Base-by-base conservation (phyloP, 495 filamentous ascomycete genomes). In the Penicillium flavigenum region DNA sequence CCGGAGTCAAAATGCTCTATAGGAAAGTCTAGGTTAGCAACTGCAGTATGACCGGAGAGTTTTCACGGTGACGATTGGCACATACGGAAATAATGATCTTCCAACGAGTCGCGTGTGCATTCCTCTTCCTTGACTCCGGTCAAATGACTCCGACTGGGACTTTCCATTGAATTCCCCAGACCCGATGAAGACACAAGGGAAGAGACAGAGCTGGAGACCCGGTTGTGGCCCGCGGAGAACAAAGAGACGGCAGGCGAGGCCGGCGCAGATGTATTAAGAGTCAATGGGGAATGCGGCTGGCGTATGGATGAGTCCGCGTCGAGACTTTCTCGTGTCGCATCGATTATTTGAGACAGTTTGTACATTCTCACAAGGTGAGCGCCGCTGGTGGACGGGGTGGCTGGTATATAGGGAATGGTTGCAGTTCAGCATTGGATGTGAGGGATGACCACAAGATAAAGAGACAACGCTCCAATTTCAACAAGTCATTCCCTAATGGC, bases 201-300 rank as follows among this genome's bases (percentile, higher is more conserved):
- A 1, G 85, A 87, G 49, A 71, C 80, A 6, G 85, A 86, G 69
- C 85, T 88, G 3, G 76, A 79, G 47, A 79, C 64, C 27, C 72
- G 71, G 47, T 67, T 71, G 46, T 78, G 75, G 41, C 75, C 69
- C 43, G 63, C 63, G 16, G 76, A 77, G 59, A 76, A 79, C 20
- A 76, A 62, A 32, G 76, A 79, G 9, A 76, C 41, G 4, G 73
- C 70, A 22, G 76, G 76, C 22, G 76, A 79, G 32, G 71, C 74
- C n/a, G 76, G 74, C 12, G 75, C 70, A 29, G 76, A 79, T 14
- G 73, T 69, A 50, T 74, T 67, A 49, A 66, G 60, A 36, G 67
- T 71, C 42, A 73, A 64, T 6, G 72, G 67, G 7, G 72, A 76
- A 11, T 66, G 65, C 31, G 62, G 62, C 12, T 42, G 56, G 43